Conservation (phyloP, 208 protist genomes). For the Dictyostelium gargantuum region DNA sequence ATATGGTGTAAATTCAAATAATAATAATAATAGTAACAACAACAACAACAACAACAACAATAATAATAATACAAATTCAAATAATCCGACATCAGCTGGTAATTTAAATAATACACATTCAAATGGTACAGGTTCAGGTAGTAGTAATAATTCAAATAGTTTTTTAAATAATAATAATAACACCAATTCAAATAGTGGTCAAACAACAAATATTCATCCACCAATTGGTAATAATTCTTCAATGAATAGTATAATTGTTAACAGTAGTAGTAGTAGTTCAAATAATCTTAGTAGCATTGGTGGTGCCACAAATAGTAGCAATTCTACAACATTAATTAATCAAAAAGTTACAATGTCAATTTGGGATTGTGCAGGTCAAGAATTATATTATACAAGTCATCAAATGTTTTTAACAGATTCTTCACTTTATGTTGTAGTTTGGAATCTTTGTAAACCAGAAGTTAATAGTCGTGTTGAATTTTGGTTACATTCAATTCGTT, state of each 20-base stretch:
- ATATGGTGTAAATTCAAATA: background rate
- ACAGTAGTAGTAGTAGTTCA: background rate
- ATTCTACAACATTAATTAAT: background rate
- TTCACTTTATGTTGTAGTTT: conserved; percentile 70
- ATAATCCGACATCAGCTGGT: background rate
- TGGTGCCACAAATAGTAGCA: background rate
- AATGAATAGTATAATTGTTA: background rate
- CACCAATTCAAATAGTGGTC: too few relatives aligned
- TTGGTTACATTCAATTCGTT: conserved; percentile 75
- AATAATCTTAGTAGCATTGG: background rate
- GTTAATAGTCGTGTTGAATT: conserved; percentile 69
- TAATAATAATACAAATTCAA: background rate
- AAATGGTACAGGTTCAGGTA: background rate
- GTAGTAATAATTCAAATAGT: background rate
- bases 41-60: background rate
- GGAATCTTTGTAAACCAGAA: conserved; percentile 65
- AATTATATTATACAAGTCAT: conserved; percentile 76
- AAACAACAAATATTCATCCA: background rate
- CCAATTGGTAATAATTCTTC: background rate
- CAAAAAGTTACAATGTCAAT: conserved; percentile 60
- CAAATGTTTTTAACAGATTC: conserved; percentile 77
- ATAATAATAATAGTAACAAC: background rate
- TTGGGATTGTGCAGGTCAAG: conserved; percentile 78
- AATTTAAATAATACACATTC: background rate
- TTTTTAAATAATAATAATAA: background rate